Conservation (phyloP, 1,284 basidiomycete species). For the Irpex sp. region DNA sequence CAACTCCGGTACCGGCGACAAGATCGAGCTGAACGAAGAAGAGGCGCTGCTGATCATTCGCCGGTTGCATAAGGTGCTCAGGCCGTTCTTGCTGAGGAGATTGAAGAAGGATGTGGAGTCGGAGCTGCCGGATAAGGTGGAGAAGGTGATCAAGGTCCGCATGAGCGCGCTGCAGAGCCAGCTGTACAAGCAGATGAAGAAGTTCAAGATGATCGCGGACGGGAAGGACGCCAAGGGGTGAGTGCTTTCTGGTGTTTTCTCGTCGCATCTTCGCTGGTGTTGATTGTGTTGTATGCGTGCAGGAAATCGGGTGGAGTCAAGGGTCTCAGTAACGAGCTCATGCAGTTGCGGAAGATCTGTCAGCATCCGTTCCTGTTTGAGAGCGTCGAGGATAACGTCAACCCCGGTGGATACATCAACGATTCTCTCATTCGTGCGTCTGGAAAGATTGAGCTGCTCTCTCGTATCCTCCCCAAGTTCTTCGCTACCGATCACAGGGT, state of each 20-base stretch:
- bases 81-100: slow-evolving; percentile 94
- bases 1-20: slow-evolving; percentile 93
- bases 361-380: slow-evolving; percentile 97
- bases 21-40: slow-evolving; percentile 99
- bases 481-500: slow-evolving; percentile 92
- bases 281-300: slow-evolving; percentile 6
- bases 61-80: slow-evolving; percentile 96
- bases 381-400: slow-evolving; percentile 91
- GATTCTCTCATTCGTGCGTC: slow-evolving; percentile 86
- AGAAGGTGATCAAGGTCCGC: slow-evolving; percentile 98
- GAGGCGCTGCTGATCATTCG: slow-evolving; percentile 97
- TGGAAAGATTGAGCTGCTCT: slow-evolving; percentile 96
- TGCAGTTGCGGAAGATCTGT: slow-evolving; percentile 99
- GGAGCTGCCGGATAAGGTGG: slow-evolving; percentile 97
- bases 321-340: slow-evolving; percentile 94
- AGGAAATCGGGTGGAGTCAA: slow-evolving; percentile 79
- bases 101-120: slow-evolving; percentile 99
- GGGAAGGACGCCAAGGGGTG: slow-evolving; percentile 78
- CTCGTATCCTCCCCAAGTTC: slow-evolving; percentile 92
- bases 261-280: not conserved
- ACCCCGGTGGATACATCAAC: slow-evolving; percentile 77
- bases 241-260: slow-evolving; percentile 10
- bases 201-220: slow-evolving; percentile 94
- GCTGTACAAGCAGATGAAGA: slow-evolving; percentile 97
- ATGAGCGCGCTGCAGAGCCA: slow-evolving; percentile 96